Percentiles rank a stretch among this genome's conserved stretches.
These are phyloP conservation scores for Stereum hirsutum DNA, from an alignment of 1,284 basidiomycete species.

Conservation along the genomic window DNA sequence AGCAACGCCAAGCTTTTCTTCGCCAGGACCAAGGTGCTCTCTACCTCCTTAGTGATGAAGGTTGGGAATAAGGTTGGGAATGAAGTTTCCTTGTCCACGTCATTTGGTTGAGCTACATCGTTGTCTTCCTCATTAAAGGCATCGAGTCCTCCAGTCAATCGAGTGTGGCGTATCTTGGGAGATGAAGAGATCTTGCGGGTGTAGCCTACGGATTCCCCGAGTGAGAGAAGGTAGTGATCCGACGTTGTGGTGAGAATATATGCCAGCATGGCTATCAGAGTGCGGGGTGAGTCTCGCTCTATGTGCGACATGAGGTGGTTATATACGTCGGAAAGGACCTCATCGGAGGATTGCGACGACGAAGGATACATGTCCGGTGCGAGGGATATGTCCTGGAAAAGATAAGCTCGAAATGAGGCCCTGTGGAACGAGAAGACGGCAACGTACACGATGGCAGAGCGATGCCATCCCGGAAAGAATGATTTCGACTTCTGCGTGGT, in stretches of 20 bases:
- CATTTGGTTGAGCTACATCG: constrained; percentile 23
- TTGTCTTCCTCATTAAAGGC: constrained; percentile 19
- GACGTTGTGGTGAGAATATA: constrained; percentile 56
- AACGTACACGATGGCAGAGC: constrained; percentile 49
- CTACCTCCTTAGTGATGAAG: constrained; percentile 45
- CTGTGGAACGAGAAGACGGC: no score
- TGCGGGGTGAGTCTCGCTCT: constrained; percentile 35
- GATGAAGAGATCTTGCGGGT: constrained; percentile 20
- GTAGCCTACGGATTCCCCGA: constrained; percentile 53
- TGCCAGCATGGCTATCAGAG: constrained; percentile 43
- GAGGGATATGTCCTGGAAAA: constrained; percentile 1
- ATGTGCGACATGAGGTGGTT: constrained; percentile 39
- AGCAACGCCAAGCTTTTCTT: constrained; percentile 59
- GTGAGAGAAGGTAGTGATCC: constrained; percentile 43
- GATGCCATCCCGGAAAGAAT: constrained; percentile 38
- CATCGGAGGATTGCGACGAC: constrained; percentile 38
- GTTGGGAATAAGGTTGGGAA: no score
- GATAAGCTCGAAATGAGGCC: background rate
- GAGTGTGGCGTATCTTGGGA: constrained; percentile 3
- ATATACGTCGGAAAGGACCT: constrained; percentile 45
- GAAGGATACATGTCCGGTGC: constrained; percentile 29
- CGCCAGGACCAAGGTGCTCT: constrained; percentile 46
- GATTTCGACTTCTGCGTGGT: constrained; percentile 42
- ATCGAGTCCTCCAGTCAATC: constrained; percentile 1
- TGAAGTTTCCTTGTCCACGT: constrained; percentile 21